These are phyloP conservation scores for Rhododendron griersonianum DNA, from an alignment of 148 eudicot genomes.

Conservation along the genomic window DNA sequence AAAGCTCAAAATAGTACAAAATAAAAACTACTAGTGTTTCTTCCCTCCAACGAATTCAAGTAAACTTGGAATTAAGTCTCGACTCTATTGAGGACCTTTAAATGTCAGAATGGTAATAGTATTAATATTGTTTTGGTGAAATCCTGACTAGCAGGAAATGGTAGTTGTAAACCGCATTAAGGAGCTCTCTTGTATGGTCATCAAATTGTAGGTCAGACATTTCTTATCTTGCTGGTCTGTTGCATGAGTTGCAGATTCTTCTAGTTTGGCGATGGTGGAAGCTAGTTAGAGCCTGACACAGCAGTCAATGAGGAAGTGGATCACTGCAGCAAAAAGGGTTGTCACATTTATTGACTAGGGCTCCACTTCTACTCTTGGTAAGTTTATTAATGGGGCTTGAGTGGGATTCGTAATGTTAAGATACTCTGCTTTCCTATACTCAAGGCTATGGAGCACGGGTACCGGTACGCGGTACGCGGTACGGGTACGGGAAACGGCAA, in stretches of 20 bases:
- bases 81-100: neutral
- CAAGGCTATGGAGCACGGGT: no score
- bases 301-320: neutral
- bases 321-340: neutral
- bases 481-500: no score
- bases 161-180: neutral
- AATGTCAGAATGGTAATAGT: neutral
- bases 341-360: neutral
- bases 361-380: neutral
- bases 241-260: neutral
- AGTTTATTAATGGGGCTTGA: neutral
- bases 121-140: neutral
- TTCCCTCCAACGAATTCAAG: neutral
- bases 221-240: neutral
- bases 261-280: neutral
- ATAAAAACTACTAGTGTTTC: neutral
- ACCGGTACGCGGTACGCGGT: no score
- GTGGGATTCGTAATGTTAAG: neutral
- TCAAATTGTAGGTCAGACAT: neutral
- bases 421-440: neutral
- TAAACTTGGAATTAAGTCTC: neutral
- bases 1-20: neutral
- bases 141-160: neutral
- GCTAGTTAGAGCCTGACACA: neutral
- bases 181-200: neutral